These are phyloP conservation scores for Eremomyces bilateralis DNA, from an alignment of 495 filamentous ascomycete genomes.

Conservation along the genomic window DNA sequence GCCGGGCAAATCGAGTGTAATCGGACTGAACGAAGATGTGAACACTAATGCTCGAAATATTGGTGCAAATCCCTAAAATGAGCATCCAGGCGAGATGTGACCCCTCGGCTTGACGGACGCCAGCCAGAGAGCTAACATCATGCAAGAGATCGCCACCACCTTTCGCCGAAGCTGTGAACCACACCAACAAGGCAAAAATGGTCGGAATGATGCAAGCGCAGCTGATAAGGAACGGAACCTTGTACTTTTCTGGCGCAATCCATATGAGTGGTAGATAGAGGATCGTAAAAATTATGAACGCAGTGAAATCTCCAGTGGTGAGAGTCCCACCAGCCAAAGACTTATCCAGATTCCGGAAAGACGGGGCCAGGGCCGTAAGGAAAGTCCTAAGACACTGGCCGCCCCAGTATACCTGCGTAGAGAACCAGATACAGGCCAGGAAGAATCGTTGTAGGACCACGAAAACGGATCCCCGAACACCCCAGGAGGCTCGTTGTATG, in stretches of 20 bases:
- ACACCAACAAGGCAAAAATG: conserved; percentile 21
- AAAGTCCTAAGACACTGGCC: not conserved
- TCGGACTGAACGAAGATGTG: conserved; percentile 5
- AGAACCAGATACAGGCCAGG: conserved; percentile 1
- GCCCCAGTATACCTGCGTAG: not conserved
- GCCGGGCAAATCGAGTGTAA: conserved; percentile 4
- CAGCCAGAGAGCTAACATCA: conserved; percentile 12
- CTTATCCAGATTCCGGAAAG: conserved; percentile 20
- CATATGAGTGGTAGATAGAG: conserved; percentile 24
- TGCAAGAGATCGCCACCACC: too few relatives aligned
- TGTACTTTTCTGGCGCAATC: conserved; percentile 24
- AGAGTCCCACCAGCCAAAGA: conserved; percentile 25
- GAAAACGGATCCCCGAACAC: not conserved
- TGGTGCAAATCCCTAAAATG: conserved; percentile 4
- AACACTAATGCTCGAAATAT: conserved; percentile 4
- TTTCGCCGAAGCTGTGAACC: conserved; percentile 17
- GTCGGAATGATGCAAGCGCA: conserved; percentile 15
- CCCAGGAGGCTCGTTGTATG: not conserved
- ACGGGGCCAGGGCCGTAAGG: conserved; percentile 3
- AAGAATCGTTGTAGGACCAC: not conserved
- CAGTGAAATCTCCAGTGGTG: conserved; percentile 24
- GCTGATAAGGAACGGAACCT: conserved; percentile 18
- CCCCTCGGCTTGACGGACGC: conserved; percentile 1
- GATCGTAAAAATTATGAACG: conserved; percentile 24
- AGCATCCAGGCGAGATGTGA: conserved; percentile 4